Evolutionary conservation across 805 yeast genomes (phyloP), one percentile per base, ranked within the genome.

Genomic region (Barnettozyma salicaria): DNA sequence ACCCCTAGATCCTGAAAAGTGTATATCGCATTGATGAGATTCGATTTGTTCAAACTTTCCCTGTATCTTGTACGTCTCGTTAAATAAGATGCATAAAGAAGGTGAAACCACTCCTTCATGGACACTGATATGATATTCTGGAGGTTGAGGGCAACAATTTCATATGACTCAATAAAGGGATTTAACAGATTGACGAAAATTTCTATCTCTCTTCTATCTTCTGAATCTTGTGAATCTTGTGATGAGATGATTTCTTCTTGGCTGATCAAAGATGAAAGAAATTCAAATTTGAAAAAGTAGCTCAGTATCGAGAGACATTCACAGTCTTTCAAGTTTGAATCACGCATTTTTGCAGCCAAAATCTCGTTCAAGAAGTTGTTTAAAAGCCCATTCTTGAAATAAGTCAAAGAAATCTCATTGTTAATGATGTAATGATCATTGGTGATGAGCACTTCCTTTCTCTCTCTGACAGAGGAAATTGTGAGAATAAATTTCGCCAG

Each of bases 81-180:
- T 7, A 12, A 26, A 6, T 39, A 27, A 5, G 49, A 43, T 3
- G 43, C 22, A 41, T 50, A 50, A 3, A 50, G 40, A 5, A 48
- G 19, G 27, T 48, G 54, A 6, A 50, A 29, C 54, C 54, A 50
- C 13, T 36, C 33, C 33, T 44, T 48, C 18, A 50, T 27, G 16
- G 29, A 34, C 12, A 48, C 40, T 4, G 37, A 30, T 12, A 46
- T 39, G 7, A 50, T 43, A 13, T 42, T 43, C 19, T 13, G 26
- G 5, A 50, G 30, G 22, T 50, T 44, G 26, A 39, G 37, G 12
- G 45, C 28, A 3, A 42, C 50, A 2, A 50, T 18, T 22, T 50
- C 54, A 36, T 48, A 50, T 4, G 54, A 48, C 28, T 50, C 54
- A 4, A 50, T 28, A 36, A 50, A 48, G 13, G 54, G 54, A 21